Conservation (phyloP, 148 eudicot species). For the Arctostaphylos glauca region DNA sequence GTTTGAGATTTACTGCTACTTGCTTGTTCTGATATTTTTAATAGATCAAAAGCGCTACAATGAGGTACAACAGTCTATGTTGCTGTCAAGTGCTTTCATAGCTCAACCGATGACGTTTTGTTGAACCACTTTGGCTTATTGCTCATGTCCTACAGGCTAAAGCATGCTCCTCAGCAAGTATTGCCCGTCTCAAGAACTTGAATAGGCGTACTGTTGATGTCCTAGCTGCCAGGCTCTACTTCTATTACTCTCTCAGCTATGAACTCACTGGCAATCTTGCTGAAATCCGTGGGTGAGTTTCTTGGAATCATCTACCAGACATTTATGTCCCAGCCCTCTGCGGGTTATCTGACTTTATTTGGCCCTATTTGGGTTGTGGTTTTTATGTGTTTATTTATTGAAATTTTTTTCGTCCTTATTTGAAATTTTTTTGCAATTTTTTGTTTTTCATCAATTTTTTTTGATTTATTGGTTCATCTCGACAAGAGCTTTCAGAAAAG, state of each 20-base stretch:
- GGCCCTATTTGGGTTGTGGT: too few species aligned
- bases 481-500: too few species aligned
- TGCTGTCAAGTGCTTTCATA: neutral
- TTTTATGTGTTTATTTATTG: too few species aligned
- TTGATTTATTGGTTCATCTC: too few species aligned
- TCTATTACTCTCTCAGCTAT: conserved; percentile 78
- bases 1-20: conserved; percentile 81
- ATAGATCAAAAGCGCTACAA: conserved; percentile 72
- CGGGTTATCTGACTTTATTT: neutral
- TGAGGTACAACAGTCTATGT: conserved; percentile 46
- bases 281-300: conserved; percentile 81
- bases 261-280: conserved; percentile 84
- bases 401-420: too few species aligned
- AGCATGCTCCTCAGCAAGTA: conserved; percentile 83
- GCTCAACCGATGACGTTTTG: neutral
- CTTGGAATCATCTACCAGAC: neutral
- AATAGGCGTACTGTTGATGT: conserved; percentile 85
- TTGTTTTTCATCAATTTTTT: too few species aligned
- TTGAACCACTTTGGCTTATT: conserved; percentile 6
- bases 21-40: conserved; percentile 72
- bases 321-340: neutral
- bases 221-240: conserved; percentile 79
- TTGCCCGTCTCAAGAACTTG: conserved; percentile 72
- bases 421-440: too few species aligned
- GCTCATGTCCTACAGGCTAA: conserved; percentile 57